Evolutionary conservation across 345 rosid genomes (phyloP), one percentile per base, ranked within the genome.

Genomic region (Xanthoceras sorbifolium): DNA sequence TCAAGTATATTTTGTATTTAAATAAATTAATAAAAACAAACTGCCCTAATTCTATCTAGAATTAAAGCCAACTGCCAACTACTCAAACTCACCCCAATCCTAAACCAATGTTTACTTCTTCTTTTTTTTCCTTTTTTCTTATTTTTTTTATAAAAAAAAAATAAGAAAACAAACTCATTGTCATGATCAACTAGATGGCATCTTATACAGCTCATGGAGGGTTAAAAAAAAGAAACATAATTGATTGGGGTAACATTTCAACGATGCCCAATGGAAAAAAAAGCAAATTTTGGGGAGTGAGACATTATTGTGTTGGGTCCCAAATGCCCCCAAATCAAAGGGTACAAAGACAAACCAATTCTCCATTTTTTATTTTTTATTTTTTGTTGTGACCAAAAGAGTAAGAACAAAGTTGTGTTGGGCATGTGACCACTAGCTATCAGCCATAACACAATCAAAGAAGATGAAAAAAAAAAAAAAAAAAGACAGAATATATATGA

Each of bases 371-470:
- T n/a, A n/a, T n/a, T n/a, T 69, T 77, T 74, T 69, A 54, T 20
- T 25, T 69, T 77, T 74, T 69, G 61, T 20, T 25, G 76, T 65
- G 82, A 77, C 81, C 68, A n/a, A 69, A 64, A 69, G 69, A 29
- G 77, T 50, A 26, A 73, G n/a, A 55, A 79, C 63, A 66, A 79
- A 76, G 79, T 29, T 71, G n/a, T 32, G 70, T 78, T 71, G 60
- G 71, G 80, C 82, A 80, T 75, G 80, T 80, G 83, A 42, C 46
- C 70, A 18, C 42, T 26, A 0, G 69, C 68, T n/a, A n/a, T n/a
- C n/a, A 65, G 69, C 80, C 80, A 71, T 71, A 62, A 15, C 72
- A 29, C 9, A 17, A 52, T 23, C 38, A 7, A 10, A 59, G 32
- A 40, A 26, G 0, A 62, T 2, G 18, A 38, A 32, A 64, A 67